These are phyloP conservation scores for Leucoagaricus sp. DNA, from an alignment of 1,284 basidiomycete species.

Conservation along the genomic window DNA sequence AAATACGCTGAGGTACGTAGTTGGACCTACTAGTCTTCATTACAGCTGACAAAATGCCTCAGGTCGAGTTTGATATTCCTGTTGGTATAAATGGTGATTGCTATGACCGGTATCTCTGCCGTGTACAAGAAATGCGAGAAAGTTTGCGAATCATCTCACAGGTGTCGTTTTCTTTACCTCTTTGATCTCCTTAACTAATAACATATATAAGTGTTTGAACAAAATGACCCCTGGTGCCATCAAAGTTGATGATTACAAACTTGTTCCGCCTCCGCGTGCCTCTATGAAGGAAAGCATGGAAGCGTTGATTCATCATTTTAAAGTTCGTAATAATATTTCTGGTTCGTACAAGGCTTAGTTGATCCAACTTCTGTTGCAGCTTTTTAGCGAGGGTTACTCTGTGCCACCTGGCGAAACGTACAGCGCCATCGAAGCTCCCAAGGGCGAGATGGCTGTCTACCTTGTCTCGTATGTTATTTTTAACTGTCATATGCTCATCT, in stretches of 20 bases:
- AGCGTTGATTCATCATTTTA: slow-evolving; percentile 97
- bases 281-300: slow-evolving; percentile 99
- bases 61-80: slow-evolving; percentile 97
- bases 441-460: slow-evolving; percentile 98
- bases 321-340: slow-evolving; percentile 45
- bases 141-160: slow-evolving; percentile 87
- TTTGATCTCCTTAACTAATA: not conserved
- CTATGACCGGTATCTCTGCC: slow-evolving; percentile 95
- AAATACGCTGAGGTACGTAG: slow-evolving; percentile 85
- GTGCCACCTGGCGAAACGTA: slow-evolving; percentile 99
- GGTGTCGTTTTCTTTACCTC: slow-evolving; percentile 20
- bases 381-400: slow-evolving; percentile 96
- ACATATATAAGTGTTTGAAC: slow-evolving; percentile 73
- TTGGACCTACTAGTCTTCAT: not conserved
- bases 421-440: slow-evolving; percentile 96
- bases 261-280: slow-evolving; percentile 95
- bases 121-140: slow-evolving; percentile 98
- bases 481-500: not conserved
- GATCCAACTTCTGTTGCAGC: slow-evolving; percentile 38
- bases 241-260: slow-evolving; percentile 98
- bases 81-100: slow-evolving; percentile 98
- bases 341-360: not conserved
- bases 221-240: slow-evolving; percentile 94
- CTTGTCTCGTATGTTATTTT: slow-evolving; percentile 74
- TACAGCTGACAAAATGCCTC: not conserved